A percentile compares a stretch with the other conserved stretches of the same genome.
phyloP scores from a whole-genome alignment of 148 eudicot species.

The Silene latifolia region DNA sequence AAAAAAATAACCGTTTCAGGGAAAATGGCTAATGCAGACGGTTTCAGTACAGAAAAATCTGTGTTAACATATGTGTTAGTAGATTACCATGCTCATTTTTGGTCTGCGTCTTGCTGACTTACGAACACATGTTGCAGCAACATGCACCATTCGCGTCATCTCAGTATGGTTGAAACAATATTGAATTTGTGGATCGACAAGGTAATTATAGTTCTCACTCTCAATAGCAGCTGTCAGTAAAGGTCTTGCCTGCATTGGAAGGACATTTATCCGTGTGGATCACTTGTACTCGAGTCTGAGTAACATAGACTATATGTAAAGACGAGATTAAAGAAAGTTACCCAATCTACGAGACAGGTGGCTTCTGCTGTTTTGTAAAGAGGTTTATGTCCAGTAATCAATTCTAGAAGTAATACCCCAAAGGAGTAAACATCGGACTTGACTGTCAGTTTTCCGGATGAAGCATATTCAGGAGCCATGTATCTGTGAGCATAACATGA shows the following conservation, averaged over 20 bases:
- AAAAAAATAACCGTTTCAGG: background rate
- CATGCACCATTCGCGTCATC: slow-evolving; percentile 79
- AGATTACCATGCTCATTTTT: slow-evolving; percentile 72
- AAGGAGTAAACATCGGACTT: slow-evolving; percentile 90
- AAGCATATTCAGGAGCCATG: slow-evolving; percentile 81
- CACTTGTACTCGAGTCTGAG: too few relatives aligned
- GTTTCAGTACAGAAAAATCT: too few relatives aligned
- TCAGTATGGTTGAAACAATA: slow-evolving; percentile 58
- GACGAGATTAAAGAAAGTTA: slow-evolving; percentile 15
- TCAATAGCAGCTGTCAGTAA: slow-evolving; percentile 72
- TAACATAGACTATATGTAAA: too few relatives aligned
- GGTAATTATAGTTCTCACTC: slow-evolving; percentile 53
- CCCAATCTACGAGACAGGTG: slow-evolving; percentile 83
- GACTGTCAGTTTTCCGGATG: slow-evolving; percentile 77
- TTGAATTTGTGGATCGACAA: slow-evolving; percentile 55
- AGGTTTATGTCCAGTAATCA: slow-evolving; percentile 85
- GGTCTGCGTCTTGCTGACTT: slow-evolving; percentile 77
- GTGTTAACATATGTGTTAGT: background rate
- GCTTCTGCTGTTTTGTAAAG: slow-evolving; percentile 51
- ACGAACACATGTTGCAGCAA: slow-evolving; percentile 88
- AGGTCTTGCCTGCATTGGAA: slow-evolving; percentile 59
- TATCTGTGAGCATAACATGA: slow-evolving; percentile 38
- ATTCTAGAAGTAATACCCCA: slow-evolving; percentile 79
- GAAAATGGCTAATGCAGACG: background rate
- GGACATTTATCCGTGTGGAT: too few relatives aligned